phyloP scores from a whole-genome alignment of 208 protist genomes.

The Wallacemonas sp. region DNA sequence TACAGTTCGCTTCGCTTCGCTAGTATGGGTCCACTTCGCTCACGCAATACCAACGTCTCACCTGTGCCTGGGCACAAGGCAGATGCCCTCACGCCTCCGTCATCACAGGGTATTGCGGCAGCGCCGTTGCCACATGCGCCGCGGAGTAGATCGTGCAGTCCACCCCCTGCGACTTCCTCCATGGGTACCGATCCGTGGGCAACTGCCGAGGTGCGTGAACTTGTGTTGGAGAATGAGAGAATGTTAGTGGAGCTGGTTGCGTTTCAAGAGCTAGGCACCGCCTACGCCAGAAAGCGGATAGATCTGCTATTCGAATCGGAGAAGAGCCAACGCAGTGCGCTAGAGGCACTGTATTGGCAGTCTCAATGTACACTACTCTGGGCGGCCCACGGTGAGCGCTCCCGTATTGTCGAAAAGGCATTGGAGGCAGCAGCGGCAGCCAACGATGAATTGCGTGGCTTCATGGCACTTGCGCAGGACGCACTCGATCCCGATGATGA shows the following conservation, averaged over 20 bases:
- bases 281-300: not conserved
- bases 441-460: constrained; percentile 37
- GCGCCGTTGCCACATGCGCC: too few species aligned
- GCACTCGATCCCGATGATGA: constrained; percentile 24
- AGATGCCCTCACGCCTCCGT: not conserved
- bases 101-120: not conserved
- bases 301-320: constrained; percentile 4
- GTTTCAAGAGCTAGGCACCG: constrained; percentile 15
- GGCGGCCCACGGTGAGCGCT: constrained; percentile 9
- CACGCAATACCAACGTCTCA: not conserved
- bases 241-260: constrained; percentile 41
- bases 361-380: constrained; percentile 8
- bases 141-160: too few species aligned
- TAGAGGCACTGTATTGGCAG: constrained; percentile 22
- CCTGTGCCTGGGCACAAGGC: not conserved
- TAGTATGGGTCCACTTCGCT: constrained; percentile 1
- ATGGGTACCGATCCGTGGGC: not conserved
- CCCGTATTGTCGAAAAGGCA: constrained; percentile 10
- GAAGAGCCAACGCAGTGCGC: constrained; percentile 8
- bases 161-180: too few species aligned
- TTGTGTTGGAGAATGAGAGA: constrained; percentile 52
- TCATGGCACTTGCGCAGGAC: constrained; percentile 48
- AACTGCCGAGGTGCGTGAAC: constrained; percentile 42
- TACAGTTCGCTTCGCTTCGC: not conserved
- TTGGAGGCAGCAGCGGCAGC: constrained; percentile 23